These are phyloP conservation scores for Fusarium musae DNA, from an alignment of 2,329 filamentous ascomycete species.

Conservation along the genomic window DNA sequence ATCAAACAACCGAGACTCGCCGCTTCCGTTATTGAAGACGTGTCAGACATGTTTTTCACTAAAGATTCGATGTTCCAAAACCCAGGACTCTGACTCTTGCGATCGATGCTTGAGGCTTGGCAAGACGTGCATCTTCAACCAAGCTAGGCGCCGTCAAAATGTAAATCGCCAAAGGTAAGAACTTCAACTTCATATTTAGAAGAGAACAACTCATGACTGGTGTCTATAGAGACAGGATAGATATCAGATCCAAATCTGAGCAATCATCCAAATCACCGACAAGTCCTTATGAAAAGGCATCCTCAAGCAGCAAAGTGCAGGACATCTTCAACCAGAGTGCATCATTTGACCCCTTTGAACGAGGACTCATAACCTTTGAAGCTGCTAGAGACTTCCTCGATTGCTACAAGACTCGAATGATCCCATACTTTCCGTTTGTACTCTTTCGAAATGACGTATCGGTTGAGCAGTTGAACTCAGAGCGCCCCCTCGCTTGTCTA, in stretches of 20 bases:
- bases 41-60: slow-evolving; percentile 48
- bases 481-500: slow-evolving; percentile 42
- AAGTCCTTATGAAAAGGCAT: neutral
- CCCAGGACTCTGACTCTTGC: slow-evolving; percentile 45
- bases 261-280: slow-evolving; percentile 22
- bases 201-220: rapidly evolving
- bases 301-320: rapidly evolving
- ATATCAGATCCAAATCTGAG: neutral
- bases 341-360: slow-evolving; percentile 39
- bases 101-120: slow-evolving; percentile 49
- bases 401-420: slow-evolving; percentile 36
- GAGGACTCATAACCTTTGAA: slow-evolving; percentile 25
- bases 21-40: slow-evolving; percentile 37
- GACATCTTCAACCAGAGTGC: slow-evolving; percentile 9
- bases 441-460: slow-evolving; percentile 28
- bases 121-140: slow-evolving; percentile 47
- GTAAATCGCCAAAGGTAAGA: slow-evolving; percentile 21
- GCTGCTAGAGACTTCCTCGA: slow-evolving; percentile 29
- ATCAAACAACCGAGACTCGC: neutral
- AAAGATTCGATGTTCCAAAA: slow-evolving; percentile 49
- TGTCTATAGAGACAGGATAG: neutral
- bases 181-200: rapidly evolving
- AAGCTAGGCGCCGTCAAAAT: slow-evolving; percentile 42
- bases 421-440: slow-evolving; percentile 46
- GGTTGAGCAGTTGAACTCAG: slow-evolving; percentile 24